Evolutionary conservation across 768 basidiomycete genomes (phyloP).

Genomic region (Mycena haematopus): DNA sequence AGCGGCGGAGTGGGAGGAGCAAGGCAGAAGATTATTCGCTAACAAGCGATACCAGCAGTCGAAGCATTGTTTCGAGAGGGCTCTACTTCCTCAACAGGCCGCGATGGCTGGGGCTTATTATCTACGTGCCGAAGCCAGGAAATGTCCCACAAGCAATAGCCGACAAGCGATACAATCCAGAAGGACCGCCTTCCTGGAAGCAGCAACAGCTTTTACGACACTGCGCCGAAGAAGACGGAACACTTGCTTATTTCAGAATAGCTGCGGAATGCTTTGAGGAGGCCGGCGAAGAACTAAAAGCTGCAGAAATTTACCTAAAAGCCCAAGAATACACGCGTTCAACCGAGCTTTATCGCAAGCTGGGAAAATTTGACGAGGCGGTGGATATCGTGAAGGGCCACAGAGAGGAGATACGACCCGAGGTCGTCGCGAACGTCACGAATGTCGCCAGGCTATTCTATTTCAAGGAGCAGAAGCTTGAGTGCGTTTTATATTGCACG

Average conservation of each 20-base stretch:
- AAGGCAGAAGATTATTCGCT: conserved; percentile 43
- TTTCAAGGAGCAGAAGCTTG: conserved; percentile 33
- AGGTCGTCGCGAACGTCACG: conserved; percentile 11
- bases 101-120: conserved; percentile 59
- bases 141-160: conserved; percentile 33
- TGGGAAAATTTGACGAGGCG: conserved; percentile 59
- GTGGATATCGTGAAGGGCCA: conserved; percentile 32
- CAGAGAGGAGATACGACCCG: conserved; percentile 12
- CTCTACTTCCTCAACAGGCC: conserved; percentile 48
- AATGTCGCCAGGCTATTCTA: conserved; percentile 21
- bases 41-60: conserved; percentile 59
- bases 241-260: conserved; percentile 44
- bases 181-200: conserved; percentile 45
- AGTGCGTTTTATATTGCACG: conserved; percentile 33
- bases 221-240: conserved; percentile 45
- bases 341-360: conserved; percentile 55
- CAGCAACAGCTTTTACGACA: conserved; percentile 57
- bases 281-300: conserved; percentile 46
- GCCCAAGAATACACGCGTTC: conserved; percentile 52
- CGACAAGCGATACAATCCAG: conserved; percentile 36
- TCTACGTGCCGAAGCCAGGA: conserved; percentile 57
- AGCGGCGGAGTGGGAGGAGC: conserved; percentile 44
- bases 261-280: conserved; percentile 56
- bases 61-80: conserved; percentile 59
- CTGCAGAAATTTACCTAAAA: conserved; percentile 50